Evolutionary conservation across 371 early-diverging fungal species (phyloP).

Genomic region (Sporodiniella umbellata): DNA sequence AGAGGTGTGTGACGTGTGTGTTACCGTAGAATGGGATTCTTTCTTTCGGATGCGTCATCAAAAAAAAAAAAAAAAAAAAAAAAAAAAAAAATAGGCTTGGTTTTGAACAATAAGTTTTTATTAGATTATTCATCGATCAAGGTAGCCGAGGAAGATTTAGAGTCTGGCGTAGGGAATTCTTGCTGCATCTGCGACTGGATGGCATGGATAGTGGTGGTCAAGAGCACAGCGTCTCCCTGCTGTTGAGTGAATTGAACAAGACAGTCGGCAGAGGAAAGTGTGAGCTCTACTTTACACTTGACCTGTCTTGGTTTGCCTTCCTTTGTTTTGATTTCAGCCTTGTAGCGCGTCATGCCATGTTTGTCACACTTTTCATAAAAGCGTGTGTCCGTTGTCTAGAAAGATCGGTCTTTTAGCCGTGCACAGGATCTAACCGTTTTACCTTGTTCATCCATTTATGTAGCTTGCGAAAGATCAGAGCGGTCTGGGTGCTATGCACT

Average conservation of each 20-base stretch:
- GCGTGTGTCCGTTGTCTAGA: constrained; percentile 24
- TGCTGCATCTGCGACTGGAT: constrained; percentile 14
- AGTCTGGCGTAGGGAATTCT: constrained; percentile 18
- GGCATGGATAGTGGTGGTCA: constrained; percentile 18
- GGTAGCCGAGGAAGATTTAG: constrained; percentile 7
- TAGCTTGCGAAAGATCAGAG: constrained; percentile 22
- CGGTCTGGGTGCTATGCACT: constrained; percentile 28
- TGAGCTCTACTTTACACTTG: constrained; percentile 43
- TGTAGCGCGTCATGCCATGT: constrained; percentile 31
- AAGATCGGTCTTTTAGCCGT: background rate
- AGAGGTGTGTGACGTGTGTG: too few relatives aligned
- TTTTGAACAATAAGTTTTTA: too few relatives aligned
- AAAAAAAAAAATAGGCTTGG: background rate
- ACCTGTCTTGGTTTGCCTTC: constrained; percentile 30
- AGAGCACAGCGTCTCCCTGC: constrained; percentile 27
- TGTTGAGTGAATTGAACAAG: constrained; percentile 44
- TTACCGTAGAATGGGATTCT: too few relatives aligned
- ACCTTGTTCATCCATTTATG: constrained; percentile 34
- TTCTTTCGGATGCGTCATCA: too few relatives aligned
- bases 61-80: too few relatives aligned
- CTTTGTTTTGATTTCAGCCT: constrained; percentile 35
- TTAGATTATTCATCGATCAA: constrained; percentile 10
- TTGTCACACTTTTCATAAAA: constrained; percentile 43
- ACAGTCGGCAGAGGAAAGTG: constrained; percentile 23
- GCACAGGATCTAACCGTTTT: background rate